phyloP scores from a whole-genome alignment of 352 stramenopile genomes.

The Thalassiosira ordinaria region DNA sequence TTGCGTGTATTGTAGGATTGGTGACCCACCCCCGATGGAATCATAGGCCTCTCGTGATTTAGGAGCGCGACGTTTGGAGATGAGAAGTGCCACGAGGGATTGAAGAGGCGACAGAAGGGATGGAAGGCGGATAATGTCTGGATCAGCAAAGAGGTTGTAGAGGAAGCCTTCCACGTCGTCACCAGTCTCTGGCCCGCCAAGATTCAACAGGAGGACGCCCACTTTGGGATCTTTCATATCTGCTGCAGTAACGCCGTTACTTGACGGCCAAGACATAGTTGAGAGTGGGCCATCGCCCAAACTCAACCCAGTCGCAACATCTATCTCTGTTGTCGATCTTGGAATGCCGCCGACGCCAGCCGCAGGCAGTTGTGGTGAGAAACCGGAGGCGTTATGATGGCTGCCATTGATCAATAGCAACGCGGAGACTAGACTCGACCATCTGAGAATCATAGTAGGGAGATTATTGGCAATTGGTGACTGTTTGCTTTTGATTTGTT shows the following conservation, averaged over 20 bases:
- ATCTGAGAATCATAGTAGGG: slow-evolving; percentile 22
- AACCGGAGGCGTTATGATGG: slow-evolving; percentile 6
- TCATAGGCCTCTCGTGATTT: slow-evolving; percentile 95
- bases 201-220: slow-evolving; percentile 95
- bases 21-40: slow-evolving; percentile 95
- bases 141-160: slow-evolving; percentile 98
- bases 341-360: slow-evolving; percentile 2
- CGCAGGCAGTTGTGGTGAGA: neutral
- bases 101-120: slow-evolving; percentile 89
- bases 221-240: slow-evolving; percentile 71
- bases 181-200: slow-evolving; percentile 94
- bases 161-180: slow-evolving; percentile 96
- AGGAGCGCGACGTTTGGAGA: slow-evolving; percentile 90
- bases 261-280: neutral
- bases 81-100: slow-evolving; percentile 84
- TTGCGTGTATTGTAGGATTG: slow-evolving; percentile 97
- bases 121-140: slow-evolving; percentile 98
- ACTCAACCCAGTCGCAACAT: slow-evolving; percentile 33
- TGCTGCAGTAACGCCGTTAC: neutral
- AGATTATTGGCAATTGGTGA: neutral
- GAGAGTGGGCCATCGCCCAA: slow-evolving; percentile 25
- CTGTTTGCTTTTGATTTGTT: too few relatives aligned
- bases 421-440: slow-evolving; percentile 13
- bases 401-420: slow-evolving; percentile 22
- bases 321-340: slow-evolving; percentile 14